Base-by-base conservation (phyloP, 2,329 filamentous ascomycete genomes). In the Cladophialophora bantiana region DNA sequence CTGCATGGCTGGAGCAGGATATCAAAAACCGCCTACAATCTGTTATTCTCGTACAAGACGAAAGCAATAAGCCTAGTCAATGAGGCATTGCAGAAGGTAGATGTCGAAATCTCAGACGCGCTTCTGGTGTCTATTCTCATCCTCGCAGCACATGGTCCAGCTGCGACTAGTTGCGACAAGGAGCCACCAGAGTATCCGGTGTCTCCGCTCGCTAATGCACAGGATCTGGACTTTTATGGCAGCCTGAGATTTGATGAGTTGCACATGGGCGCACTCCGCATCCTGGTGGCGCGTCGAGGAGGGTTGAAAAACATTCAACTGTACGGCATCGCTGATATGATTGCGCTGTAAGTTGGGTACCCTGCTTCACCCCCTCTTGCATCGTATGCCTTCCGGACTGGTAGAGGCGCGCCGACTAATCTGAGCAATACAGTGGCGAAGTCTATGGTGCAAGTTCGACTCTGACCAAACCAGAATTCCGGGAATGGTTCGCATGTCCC, bases 41-140 rank as follows among this genome's bases (percentile, higher is more conserved):
- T 60, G 38, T 10, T 60, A 31, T 50, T 59, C 38, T 60, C 57
- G 15, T 60, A 52, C 42, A 48, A 48, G 38, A 60, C 57, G 9
- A 48, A 60, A 36, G 57, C 57, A 3, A 60, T 52, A n/a, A 48
- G 57, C 18, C 40, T 60, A 31, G 31, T 60, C 38, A 60, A 60
- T 38, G 38, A 18, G 57, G 26, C 32, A 5, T 26, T 60, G 18
- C 57, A 52, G 26, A 31, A 48, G 18, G 12, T 32, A 35, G 32
- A 59, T 3, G 18, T 26, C 2, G 36, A 42, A 4, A 42, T 34
- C 13, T 48, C 56, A 3, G 56, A 59, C n/a, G 56, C 56, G 10
- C 38, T 59, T 13, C 56, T 59, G 10, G 35, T 59, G 18, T 59
- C 56, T n/a, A 59, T 59, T 18, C 15, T 59, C 3, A 59, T 59